These are phyloP conservation scores for Tricholoma bakamatsutake DNA, from an alignment of 768 basidiomycete species.

Conservation along the genomic window DNA sequence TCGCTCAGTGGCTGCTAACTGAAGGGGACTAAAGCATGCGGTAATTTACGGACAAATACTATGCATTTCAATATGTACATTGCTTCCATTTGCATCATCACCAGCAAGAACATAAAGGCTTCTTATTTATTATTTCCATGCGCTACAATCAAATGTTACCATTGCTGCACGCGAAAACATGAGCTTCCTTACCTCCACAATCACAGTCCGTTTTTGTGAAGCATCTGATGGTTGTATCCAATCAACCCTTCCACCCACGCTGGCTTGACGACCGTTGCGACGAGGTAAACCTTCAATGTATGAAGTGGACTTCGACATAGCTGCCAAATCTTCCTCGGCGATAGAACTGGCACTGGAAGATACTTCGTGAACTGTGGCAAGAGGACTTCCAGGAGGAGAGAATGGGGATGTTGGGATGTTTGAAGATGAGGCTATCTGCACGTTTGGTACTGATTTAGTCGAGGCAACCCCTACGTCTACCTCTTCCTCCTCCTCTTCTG, in stretches of 20 bases:
- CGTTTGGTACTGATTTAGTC: conserved; percentile 19
- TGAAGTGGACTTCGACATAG: conserved; percentile 73
- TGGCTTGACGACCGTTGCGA: conserved; percentile 29
- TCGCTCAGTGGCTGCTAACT: conserved; percentile 80
- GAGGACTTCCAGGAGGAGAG: conserved; percentile 56
- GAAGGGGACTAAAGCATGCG: conserved; percentile 57
- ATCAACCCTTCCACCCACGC: conserved; percentile 30
- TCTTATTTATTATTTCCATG: conserved; percentile 63
- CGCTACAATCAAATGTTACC: conserved; percentile 40
- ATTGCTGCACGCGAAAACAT: not conserved
- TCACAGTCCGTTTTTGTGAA: conserved; percentile 49
- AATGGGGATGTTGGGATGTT: conserved; percentile 37
- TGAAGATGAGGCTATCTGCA: conserved; percentile 22
- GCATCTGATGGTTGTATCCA: conserved; percentile 40
- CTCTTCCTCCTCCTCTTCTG: conserved; percentile 29
- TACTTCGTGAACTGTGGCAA: conserved; percentile 53
- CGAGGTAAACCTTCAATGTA: conserved; percentile 51
- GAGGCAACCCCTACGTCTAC: conserved; percentile 59
- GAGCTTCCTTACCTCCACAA: conserved; percentile 56
- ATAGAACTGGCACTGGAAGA: conserved; percentile 48
- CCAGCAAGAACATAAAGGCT: conserved; percentile 72
- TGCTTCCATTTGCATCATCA: conserved; percentile 24
- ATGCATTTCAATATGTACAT: conserved; percentile 18
- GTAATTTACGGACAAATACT: conserved; percentile 6
- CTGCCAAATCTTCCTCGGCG: conserved; percentile 64